These are phyloP conservation scores for Excoecaria cochinchinensis DNA, from an alignment of 345 rosid genomes.

Conservation along the genomic window DNA sequence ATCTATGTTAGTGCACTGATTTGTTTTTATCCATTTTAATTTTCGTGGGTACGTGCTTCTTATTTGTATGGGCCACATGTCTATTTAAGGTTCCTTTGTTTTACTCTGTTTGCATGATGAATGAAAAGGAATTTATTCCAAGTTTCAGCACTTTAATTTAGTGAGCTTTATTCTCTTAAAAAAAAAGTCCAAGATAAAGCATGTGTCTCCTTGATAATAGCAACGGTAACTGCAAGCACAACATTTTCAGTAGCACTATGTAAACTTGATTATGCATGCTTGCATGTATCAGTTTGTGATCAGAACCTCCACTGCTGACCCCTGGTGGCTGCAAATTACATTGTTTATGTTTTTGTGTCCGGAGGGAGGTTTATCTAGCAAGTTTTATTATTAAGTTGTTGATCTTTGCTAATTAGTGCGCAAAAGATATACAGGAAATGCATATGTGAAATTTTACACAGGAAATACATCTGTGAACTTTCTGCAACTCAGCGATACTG, in stretches of 20 bases:
- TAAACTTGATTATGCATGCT: not conserved
- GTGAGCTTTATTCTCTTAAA: too few relatives aligned
- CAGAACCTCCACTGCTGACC: not conserved
- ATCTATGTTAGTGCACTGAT: too few relatives aligned
- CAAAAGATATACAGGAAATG: too few relatives aligned
- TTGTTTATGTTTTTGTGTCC: not conserved
- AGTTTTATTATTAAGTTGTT: not conserved
- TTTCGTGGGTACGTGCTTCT: too few relatives aligned
- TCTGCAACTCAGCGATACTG: not conserved
- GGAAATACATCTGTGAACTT: not conserved
- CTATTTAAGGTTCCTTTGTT: too few relatives aligned
- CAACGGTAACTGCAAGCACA: not conserved
- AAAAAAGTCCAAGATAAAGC: not conserved
- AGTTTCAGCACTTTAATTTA: too few relatives aligned
- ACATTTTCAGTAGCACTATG: not conserved
- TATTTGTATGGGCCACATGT: too few relatives aligned
- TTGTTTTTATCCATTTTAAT: too few relatives aligned
- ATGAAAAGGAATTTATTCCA: too few relatives aligned
- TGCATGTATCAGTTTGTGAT: conserved; percentile 6
- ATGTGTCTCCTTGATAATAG: not conserved
- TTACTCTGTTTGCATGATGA: too few relatives aligned
- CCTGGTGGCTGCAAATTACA: not conserved
- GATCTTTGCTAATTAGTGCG: not conserved
- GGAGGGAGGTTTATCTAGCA: not conserved
- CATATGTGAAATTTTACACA: not conserved